phyloP scores from a whole-genome alignment of 495 filamentous ascomycete genomes.

The Penicillium robsamsonii region DNA sequence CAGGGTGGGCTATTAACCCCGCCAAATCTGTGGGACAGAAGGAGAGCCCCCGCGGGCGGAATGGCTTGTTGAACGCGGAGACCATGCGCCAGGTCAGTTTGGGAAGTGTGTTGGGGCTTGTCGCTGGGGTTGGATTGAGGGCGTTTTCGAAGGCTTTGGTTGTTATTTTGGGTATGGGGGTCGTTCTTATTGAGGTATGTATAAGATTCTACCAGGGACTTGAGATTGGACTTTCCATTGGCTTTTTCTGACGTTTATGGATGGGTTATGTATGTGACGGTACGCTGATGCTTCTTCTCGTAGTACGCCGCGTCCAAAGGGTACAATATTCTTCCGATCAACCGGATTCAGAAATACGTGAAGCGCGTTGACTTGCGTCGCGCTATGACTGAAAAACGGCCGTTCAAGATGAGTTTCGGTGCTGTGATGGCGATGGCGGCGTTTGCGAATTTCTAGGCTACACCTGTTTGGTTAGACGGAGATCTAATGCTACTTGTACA shows the following conservation, averaged over 20 bases:
- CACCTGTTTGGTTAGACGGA: neutral
- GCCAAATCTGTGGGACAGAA: conserved; percentile 27
- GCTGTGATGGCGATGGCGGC: conserved; percentile 74
- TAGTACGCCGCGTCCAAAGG: conserved; percentile 72
- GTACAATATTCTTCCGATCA: conserved; percentile 65
- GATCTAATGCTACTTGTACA: conserved; percentile 14
- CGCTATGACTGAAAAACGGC: conserved; percentile 62
- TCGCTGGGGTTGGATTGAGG: conserved; percentile 66
- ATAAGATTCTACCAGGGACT: neutral
- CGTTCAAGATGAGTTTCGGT: conserved; percentile 79
- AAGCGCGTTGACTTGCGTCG: conserved; percentile 55
- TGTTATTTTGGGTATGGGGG: conserved; percentile 65
- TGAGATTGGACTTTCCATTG: neutral
- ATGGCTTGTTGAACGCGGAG: conserved; percentile 39
- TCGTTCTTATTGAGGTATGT: conserved; percentile 70
- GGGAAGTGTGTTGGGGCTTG: conserved; percentile 67
- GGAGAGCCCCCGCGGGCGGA: conserved; percentile 22
- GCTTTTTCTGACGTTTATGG: neutral
- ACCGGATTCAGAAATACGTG: conserved; percentile 57
- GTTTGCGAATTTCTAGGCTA: conserved; percentile 53
- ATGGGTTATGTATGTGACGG: neutral
- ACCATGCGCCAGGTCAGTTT: conserved; percentile 65
- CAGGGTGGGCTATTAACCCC: conserved; percentile 29
- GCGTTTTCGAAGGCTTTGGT: conserved; percentile 75
- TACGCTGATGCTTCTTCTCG: neutral